Base-by-base conservation (phyloP, 2,329 filamentous ascomycete species). In the Aurifilum marmelostoma region DNA sequence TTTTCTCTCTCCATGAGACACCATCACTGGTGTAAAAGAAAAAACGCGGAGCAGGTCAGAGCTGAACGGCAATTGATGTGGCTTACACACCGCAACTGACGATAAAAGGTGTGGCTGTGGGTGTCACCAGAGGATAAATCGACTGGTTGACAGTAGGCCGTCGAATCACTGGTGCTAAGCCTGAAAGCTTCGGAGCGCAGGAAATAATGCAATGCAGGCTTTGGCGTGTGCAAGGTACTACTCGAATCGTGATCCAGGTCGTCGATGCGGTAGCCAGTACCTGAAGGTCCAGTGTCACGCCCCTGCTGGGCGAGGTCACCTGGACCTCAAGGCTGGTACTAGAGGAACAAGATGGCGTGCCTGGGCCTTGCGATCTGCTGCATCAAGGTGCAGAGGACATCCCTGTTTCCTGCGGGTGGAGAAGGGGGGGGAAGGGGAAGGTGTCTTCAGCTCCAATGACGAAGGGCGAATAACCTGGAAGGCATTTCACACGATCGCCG, bases 391-490 rank as follows among this genome's bases (percentile, higher is more conserved):
- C 63, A 65, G 41, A 66, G 69, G 60, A 24, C 43, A 69, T 64
- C 63, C 67, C 50, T 71, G 67, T 52, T 58, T 27, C 39, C 21
- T 24, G 34, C 18, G 18, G 43, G 64, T 63, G 68, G n/a, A n/a
- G n/a, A n/a, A n/a, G n/a, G n/a, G n/a, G 68, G 62, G 62, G 6
- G 43, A 7, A 21, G 21, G 43, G 41, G 16, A 16, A n/a, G 34
- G 39, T 27, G 21, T 39, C 54, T 47, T 27, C 61, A 65, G 61
- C 66, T 67, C 67, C 67, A 69, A 71, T 71, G 67, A 63, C 61
- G 61, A 67, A 64, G 69, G 67, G 69, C 67, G 69, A 69, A 61
- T 56, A 29, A 60, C 56, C 65, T 67, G 41, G 65, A 60, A 32
- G 56, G 61, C 64, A 70, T 70, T 70, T 68, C 50, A 61, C 65